Conservation (phyloP, 768 basidiomycete genomes). For the Mycena haematopus region DNA sequence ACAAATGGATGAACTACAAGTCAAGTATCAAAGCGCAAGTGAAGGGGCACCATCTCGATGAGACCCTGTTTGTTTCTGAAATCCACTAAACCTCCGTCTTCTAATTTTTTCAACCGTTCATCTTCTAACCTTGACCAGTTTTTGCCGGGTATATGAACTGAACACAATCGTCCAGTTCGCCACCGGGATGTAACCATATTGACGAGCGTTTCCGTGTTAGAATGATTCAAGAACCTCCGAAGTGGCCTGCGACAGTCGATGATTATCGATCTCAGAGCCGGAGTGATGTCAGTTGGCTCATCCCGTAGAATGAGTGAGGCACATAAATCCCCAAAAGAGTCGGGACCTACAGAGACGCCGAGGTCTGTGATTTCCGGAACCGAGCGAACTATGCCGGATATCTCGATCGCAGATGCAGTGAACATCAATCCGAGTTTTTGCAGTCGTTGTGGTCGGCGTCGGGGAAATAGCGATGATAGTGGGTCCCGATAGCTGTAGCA, state of each 20-base stretch:
- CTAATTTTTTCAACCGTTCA: not conserved
- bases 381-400: not conserved
- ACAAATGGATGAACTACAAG: too few species aligned
- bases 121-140: not conserved
- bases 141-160: not conserved
- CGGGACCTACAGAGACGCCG: not conserved
- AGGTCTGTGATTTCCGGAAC: slow-evolving; percentile 7
- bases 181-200: slow-evolving; percentile 10
- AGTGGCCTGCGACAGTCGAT: not conserved
- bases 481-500: not conserved
- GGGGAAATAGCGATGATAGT: not conserved
- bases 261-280: not conserved
- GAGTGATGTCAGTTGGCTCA: not conserved
- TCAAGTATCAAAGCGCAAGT: too few species aligned
- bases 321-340: not conserved
- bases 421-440: slow-evolving; percentile 6
- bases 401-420: not conserved
- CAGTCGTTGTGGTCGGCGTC: not conserved
- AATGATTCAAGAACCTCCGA: not conserved
- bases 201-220: not conserved
- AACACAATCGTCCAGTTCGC: not conserved
- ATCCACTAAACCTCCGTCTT: not conserved
- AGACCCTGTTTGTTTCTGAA: not conserved
- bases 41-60: not conserved
- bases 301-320: not conserved